phyloP scores from a whole-genome alignment of 352 stramenopile genomes.

The Pythium aquatile region DNA sequence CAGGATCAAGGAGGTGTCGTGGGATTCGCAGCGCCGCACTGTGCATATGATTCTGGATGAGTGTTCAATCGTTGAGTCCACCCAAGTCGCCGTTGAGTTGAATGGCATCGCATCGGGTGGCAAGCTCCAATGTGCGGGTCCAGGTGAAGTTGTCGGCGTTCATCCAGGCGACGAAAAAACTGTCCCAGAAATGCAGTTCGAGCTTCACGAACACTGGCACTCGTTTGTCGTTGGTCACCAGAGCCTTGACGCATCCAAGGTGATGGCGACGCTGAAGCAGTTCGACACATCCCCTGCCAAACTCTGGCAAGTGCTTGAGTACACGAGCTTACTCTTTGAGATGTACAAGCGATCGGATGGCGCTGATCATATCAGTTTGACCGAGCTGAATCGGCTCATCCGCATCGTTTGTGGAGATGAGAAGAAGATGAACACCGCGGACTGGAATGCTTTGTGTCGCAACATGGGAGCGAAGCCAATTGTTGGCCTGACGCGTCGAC shows the following conservation, averaged over 20 bases:
- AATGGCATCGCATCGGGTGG: conserved; percentile 27
- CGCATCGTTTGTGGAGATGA: conserved; percentile 35
- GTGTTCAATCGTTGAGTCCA: conserved; percentile 30
- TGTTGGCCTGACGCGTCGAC: conserved; percentile 38
- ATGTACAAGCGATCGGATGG: conserved; percentile 34
- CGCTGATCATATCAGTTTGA: conserved; percentile 28
- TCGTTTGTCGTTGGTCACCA: conserved; percentile 51
- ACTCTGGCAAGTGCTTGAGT: conserved; percentile 57
- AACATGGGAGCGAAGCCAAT: conserved; percentile 37
- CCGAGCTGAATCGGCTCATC: conserved; percentile 41
- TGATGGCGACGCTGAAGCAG: conserved; percentile 43
- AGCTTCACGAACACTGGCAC: conserved; percentile 55
- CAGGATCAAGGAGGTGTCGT: conserved; percentile 39
- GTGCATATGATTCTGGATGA: conserved; percentile 41
- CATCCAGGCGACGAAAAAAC: conserved; percentile 21
- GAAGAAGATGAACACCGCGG: conserved; percentile 25
- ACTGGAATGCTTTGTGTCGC: conserved; percentile 41
- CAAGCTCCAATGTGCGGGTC: conserved; percentile 34
- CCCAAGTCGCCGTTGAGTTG: conserved; percentile 35
- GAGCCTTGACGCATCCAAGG: conserved; percentile 39
- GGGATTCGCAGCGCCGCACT: conserved; percentile 44
- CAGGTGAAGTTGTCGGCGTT: conserved; percentile 40
- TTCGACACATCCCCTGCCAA: conserved; percentile 46
- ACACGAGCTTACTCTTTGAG: conserved; percentile 49
- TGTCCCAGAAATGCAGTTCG: conserved; percentile 38